Percentiles rank a stretch among this genome's conserved stretches.
phyloP scores from a whole-genome alignment of 495 filamentous ascomycete species.

The Aspergillus leporis region DNA sequence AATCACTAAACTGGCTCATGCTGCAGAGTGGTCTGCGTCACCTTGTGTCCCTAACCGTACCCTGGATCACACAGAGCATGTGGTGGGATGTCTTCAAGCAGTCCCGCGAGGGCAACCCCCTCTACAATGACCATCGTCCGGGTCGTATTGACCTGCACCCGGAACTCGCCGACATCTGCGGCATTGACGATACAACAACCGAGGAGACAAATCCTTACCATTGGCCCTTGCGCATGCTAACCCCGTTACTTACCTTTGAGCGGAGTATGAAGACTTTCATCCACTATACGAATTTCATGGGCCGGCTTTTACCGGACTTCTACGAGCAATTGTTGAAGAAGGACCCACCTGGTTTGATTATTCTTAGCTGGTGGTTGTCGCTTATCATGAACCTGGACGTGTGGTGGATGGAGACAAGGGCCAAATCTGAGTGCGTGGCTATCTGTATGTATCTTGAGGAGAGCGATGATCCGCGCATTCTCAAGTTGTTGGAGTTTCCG shows the following conservation, averaged over 20 bases:
- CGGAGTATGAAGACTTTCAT: slow-evolving; percentile 16
- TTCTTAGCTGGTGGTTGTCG: slow-evolving; percentile 48
- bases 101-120: slow-evolving; percentile 21
- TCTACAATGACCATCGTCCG: slow-evolving; percentile 32
- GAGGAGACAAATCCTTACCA: slow-evolving; percentile 41
- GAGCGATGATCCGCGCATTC: slow-evolving; percentile 26
- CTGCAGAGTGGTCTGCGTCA: slow-evolving; percentile 44
- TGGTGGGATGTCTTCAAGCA: slow-evolving; percentile 38
- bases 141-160: slow-evolving; percentile 38
- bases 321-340: slow-evolving; percentile 34
- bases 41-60: slow-evolving; percentile 31
- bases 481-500: slow-evolving; percentile 43
- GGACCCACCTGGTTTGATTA: slow-evolving; percentile 43
- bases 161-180: slow-evolving; percentile 40
- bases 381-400: slow-evolving; percentile 32
- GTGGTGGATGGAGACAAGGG: slow-evolving; percentile 45
- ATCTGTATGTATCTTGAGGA: slow-evolving; percentile 47
- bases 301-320: slow-evolving; percentile 33
- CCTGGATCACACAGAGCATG: slow-evolving; percentile 40
- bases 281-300: slow-evolving; percentile 37
- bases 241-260: slow-evolving; percentile 29
- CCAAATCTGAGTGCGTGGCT: slow-evolving; percentile 43
- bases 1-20: slow-evolving; percentile 42
- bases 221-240: slow-evolving; percentile 39
- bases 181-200: slow-evolving; percentile 37